These are phyloP conservation scores for Emmonsia crescens DNA, from an alignment of 2,329 filamentous ascomycete genomes.

Conservation along the genomic window DNA sequence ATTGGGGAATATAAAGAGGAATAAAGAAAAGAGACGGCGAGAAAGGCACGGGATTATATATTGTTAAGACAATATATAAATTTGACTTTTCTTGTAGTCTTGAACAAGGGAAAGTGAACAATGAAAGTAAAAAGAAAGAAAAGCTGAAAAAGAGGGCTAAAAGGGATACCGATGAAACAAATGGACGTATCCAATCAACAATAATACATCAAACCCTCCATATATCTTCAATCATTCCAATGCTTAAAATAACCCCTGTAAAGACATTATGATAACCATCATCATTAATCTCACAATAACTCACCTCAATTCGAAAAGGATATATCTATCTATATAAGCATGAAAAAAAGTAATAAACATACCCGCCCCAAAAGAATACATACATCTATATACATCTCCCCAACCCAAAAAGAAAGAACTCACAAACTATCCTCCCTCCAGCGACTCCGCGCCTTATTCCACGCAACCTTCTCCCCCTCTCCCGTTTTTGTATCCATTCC, in stretches of 20 bases:
- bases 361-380: neutral
- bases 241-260: neutral
- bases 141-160: neutral
- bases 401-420: neutral
- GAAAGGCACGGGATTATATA: neutral
- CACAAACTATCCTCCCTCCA: conserved; percentile 42
- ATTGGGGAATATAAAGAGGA: neutral
- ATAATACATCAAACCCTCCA: neutral
- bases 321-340: neutral
- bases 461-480: conserved; percentile 37
- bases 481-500: conserved; percentile 30
- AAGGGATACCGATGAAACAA: neutral
- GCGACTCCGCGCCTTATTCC: conserved; percentile 38
- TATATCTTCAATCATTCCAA: neutral
- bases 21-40: neutral
- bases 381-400: neutral
- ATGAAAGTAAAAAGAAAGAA: neutral
- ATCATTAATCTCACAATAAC: neutral
- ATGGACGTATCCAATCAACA: neutral
- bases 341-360: neutral
- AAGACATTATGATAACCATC: neutral
- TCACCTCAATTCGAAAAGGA: neutral
- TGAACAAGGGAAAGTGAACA: neutral
- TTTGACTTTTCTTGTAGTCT: neutral
- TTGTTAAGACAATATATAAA: neutral